A percentile compares a stretch with the other conserved stretches of the same genome.
Evolutionary conservation across 2,329 filamentous ascomycete species (phyloP).

Genomic region (Drechslerella stenobrocha): DNA sequence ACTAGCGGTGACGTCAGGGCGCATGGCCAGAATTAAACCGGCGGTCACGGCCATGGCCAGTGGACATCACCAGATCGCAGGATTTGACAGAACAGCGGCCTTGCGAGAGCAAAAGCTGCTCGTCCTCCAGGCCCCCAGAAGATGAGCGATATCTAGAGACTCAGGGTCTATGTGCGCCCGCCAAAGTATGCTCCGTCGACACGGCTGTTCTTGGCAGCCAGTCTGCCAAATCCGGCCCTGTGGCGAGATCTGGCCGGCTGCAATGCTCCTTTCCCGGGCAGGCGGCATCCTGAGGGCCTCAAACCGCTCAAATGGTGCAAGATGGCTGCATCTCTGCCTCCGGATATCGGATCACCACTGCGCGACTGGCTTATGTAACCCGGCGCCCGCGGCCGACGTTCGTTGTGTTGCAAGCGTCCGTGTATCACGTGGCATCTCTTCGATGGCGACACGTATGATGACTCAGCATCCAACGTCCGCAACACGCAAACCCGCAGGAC

Average conservation of each 20-base stretch:
- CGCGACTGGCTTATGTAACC: too few relatives aligned
- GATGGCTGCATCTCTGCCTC: too few relatives aligned
- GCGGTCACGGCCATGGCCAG: slow-evolving; percentile 7
- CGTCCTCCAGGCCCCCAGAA: too few relatives aligned
- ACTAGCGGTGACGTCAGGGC: slow-evolving; percentile 15
- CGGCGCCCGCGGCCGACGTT: too few relatives aligned
- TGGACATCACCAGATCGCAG: neutral
- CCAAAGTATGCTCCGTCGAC: neutral
- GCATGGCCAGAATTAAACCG: neutral
- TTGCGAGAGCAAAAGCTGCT: too few relatives aligned
- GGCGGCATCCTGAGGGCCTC: slow-evolving; percentile 1
- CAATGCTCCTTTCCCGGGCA: neutral
- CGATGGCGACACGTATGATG: too few relatives aligned
- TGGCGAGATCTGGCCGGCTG: slow-evolving; percentile 1
- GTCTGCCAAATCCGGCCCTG: slow-evolving; percentile 1
- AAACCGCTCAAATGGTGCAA: neutral
- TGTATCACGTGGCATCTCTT: too few relatives aligned
- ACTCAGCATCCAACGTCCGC: neutral
- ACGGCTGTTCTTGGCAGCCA: neutral
- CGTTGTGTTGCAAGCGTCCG: too few relatives aligned
- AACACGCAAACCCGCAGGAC: neutral
- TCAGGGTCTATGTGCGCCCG: neutral
- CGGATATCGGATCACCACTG: too few relatives aligned
- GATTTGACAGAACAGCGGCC: too few relatives aligned
- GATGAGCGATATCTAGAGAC: neutral